Conservation (phyloP, 2,329 filamentous ascomycete genomes). For the Cladophialophora bantiana region DNA sequence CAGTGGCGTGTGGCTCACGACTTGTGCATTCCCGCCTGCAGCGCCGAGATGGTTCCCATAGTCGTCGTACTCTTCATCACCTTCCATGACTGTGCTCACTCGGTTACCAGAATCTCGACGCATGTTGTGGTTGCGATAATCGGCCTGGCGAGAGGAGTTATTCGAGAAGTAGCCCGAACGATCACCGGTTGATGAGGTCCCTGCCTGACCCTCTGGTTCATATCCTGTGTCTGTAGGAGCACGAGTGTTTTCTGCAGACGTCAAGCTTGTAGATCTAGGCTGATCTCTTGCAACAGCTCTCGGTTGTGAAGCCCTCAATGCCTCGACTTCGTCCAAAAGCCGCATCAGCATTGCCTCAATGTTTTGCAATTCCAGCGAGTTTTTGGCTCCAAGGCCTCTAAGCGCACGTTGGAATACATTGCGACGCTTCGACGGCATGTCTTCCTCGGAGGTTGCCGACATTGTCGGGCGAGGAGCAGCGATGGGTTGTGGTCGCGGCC, state of each 20-base stretch:
- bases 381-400: constrained; percentile 86
- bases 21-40: constrained; percentile 29
- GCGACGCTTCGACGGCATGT: constrained; percentile 77
- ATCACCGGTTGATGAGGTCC: constrained; percentile 72
- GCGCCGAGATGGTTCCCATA: constrained; percentile 29
- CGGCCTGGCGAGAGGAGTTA: constrained; percentile 44
- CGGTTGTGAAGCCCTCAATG: constrained; percentile 68
- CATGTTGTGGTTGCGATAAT: constrained; percentile 55
- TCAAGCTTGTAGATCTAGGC: constrained; percentile 58
- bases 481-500: constrained; percentile 80
- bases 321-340: constrained; percentile 89
- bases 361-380: constrained; percentile 82
- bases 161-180: constrained; percentile 79
- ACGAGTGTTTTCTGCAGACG: constrained; percentile 74
- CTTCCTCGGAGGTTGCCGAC: constrained; percentile 61
- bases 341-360: constrained; percentile 94
- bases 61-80: constrained; percentile 69
- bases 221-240: constrained; percentile 77
- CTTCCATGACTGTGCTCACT: constrained; percentile 88
- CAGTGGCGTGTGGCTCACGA: constrained; percentile 24
- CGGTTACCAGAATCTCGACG: constrained; percentile 73
- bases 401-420: constrained; percentile 95
- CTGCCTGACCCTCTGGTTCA: constrained; percentile 80
- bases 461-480: constrained; percentile 64
- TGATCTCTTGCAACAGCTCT: constrained; percentile 43